A percentile compares a stretch with the other conserved stretches of the same genome.
Evolutionary conservation across 2,329 filamentous ascomycete species (phyloP).

Genomic region (Exophiala viscosa): DNA sequence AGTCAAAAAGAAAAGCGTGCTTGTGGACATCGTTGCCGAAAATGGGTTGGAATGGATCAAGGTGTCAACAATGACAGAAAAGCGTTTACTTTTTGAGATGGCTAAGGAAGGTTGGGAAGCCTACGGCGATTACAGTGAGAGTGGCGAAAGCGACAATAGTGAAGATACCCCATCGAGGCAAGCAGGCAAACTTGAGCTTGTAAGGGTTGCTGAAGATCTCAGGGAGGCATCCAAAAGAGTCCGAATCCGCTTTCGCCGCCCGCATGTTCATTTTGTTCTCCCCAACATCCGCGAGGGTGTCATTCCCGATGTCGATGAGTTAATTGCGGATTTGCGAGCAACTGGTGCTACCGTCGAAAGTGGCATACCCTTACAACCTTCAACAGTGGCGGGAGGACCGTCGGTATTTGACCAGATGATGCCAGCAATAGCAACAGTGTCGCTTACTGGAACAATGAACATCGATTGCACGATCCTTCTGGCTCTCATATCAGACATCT

Average conservation of each 20-base stretch:
- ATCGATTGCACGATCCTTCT: conserved; percentile 63
- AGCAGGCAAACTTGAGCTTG: conserved; percentile 54
- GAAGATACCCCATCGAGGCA: conserved; percentile 38
- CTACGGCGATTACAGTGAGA: conserved; percentile 40
- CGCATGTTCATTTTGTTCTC: conserved; percentile 58
- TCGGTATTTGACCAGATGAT: conserved; percentile 13
- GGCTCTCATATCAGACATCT: conserved; percentile 69
- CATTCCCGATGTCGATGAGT: conserved; percentile 52
- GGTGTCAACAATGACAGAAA: conserved; percentile 63
- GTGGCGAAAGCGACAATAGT: conserved; percentile 26
- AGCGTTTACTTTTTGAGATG: conserved; percentile 62
- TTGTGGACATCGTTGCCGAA: conserved; percentile 63
- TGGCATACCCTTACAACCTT: conserved; percentile 21
- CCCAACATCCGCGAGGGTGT: conserved; percentile 54
- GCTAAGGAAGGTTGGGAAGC: conserved; percentile 64
- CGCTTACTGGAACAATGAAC: conserved; percentile 44
- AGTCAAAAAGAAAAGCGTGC: conserved; percentile 43
- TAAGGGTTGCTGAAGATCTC: conserved; percentile 59
- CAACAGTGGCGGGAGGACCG: neutral
- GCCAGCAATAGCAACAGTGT: conserved; percentile 31
- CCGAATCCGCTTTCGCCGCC: conserved; percentile 57
- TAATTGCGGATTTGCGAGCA: conserved; percentile 54
- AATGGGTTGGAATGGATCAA: conserved; percentile 66
- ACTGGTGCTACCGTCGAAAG: conserved; percentile 46
- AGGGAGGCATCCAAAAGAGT: conserved; percentile 53